Evolutionary conservation across 2,329 filamentous ascomycete species (phyloP).

Genomic region (Geosmithia morbida): DNA sequence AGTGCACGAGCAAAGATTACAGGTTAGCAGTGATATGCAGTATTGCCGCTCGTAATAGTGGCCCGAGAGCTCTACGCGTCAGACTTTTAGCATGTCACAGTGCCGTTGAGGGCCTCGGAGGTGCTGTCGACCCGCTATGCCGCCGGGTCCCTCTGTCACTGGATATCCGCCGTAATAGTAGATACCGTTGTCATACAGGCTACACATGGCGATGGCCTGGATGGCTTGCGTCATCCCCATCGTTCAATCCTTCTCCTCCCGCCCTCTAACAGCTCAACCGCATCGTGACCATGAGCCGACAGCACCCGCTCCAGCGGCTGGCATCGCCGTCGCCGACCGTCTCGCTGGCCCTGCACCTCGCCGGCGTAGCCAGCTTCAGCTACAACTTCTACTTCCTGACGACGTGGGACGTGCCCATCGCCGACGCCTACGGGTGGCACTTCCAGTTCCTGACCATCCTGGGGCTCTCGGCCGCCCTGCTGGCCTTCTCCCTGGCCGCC

Average conservation of each 20-base stretch:
- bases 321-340: conserved; percentile 47
- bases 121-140: background rate
- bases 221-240: too few relatives aligned
- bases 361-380: conserved; percentile 36
- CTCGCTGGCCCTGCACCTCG: conserved; percentile 47
- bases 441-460: conserved; percentile 65
- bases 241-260: background rate
- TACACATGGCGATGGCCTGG: too few relatives aligned
- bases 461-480: conserved; percentile 44
- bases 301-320: conserved; percentile 51
- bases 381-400: conserved; percentile 38
- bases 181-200: too few relatives aligned
- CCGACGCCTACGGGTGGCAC: conserved; percentile 49
- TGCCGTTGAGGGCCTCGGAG: background rate
- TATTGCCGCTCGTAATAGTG: too few relatives aligned
- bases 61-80: background rate
- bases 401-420: conserved; percentile 34
- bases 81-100: background rate
- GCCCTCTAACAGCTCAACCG: background rate
- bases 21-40: too few relatives aligned
- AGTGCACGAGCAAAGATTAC: too few relatives aligned
- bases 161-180: too few relatives aligned
- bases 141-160: background rate
- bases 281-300: conserved; percentile 23
- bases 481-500: conserved; percentile 46